A percentile compares a stretch with the other conserved stretches of the same genome.
Conservation (phyloP, 768 basidiomycete genomes). For the Pleurotus giganteus region DNA sequence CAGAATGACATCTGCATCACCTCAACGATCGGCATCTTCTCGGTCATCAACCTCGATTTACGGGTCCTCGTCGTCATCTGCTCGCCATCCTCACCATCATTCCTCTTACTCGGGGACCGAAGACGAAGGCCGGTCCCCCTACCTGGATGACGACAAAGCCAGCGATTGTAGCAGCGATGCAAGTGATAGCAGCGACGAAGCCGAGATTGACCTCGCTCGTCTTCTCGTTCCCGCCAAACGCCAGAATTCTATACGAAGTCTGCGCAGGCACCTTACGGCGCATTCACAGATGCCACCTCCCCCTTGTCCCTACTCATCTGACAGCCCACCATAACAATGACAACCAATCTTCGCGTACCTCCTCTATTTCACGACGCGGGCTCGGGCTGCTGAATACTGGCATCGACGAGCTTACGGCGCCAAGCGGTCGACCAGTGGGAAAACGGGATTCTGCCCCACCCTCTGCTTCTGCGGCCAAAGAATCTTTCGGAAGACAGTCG, state of each 20-base stretch:
- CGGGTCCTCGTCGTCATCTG: neutral
- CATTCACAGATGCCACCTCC: neutral
- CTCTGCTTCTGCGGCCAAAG: neutral
- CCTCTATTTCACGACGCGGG: too few species aligned
- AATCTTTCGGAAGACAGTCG: neutral
- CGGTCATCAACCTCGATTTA: neutral
- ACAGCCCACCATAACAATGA: neutral
- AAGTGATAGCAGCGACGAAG: slow-evolving; percentile 28
- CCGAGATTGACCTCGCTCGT: slow-evolving; percentile 62
- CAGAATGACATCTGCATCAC: slow-evolving; percentile 12
- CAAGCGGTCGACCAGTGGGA: neutral
- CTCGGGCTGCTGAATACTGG: too few species aligned
- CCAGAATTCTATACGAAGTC: slow-evolving; percentile 71
- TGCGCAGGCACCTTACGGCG: slow-evolving; percentile 54
- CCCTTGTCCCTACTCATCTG: neutral
- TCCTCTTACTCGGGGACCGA: slow-evolving; percentile 15
- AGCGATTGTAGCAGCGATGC: slow-evolving; percentile 41
- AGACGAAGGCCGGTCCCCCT: slow-evolving; percentile 12
- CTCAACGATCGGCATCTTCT: neutral
- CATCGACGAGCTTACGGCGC: too few species aligned
- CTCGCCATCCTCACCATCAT: neutral
- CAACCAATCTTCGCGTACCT: too few species aligned
- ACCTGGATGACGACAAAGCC: slow-evolving; percentile 22
- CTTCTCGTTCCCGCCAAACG: slow-evolving; percentile 70
- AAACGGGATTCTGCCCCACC: neutral